These are phyloP conservation scores for Trichoderma lentiforme DNA, from an alignment of 2,329 filamentous ascomycete genomes.

Conservation along the genomic window DNA sequence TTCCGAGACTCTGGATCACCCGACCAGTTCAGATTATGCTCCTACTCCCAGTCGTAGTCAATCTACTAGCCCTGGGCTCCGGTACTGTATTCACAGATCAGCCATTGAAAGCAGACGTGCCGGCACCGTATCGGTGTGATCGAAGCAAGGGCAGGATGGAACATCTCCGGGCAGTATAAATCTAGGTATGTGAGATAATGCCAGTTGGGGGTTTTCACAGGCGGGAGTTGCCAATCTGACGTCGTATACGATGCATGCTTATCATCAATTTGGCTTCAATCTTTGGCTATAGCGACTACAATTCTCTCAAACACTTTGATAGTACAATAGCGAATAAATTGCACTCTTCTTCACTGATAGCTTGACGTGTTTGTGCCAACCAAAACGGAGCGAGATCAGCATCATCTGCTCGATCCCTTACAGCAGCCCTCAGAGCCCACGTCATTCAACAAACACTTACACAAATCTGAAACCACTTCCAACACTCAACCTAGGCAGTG, in stretches of 20 bases:
- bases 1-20: background rate
- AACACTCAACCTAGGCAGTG: background rate
- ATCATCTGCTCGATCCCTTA: background rate
- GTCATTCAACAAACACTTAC: background rate
- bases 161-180: background rate
- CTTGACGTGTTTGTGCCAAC: background rate
- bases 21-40: background rate
- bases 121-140: background rate
- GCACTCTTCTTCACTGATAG: background rate
- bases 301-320: background rate
- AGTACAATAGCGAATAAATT: background rate
- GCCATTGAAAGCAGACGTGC: background rate
- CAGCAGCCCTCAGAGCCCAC: background rate
- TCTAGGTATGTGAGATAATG: background rate
- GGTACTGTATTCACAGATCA: background rate
- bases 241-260: background rate
- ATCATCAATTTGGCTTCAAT: background rate
- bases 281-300: background rate
- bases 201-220: background rate
- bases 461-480: background rate
- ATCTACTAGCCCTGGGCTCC: background rate
- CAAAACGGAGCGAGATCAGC: background rate
- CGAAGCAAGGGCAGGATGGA: background rate
- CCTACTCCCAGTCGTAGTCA: background rate
- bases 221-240: background rate